Conservation (phyloP, 2,329 filamentous ascomycete genomes). For the Nemania sp. region DNA sequence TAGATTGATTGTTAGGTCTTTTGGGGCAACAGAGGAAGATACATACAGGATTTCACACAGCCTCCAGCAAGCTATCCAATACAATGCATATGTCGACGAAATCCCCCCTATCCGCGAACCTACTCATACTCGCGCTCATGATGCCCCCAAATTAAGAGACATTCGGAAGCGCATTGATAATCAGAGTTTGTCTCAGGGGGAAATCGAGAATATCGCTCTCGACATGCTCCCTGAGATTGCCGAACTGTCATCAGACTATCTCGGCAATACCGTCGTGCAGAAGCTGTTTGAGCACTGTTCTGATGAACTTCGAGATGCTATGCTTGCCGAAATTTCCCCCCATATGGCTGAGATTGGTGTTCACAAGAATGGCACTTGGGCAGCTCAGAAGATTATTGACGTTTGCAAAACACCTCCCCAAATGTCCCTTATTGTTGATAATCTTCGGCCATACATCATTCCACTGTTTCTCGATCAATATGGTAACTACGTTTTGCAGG, state of each 20-base stretch:
- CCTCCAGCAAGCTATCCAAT: constrained; percentile 82
- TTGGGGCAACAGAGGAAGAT: constrained; percentile 87
- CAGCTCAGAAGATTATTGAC: constrained; percentile 98
- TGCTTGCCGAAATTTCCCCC: constrained; percentile 88
- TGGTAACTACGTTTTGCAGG: constrained; percentile 97
- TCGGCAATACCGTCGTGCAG: constrained; percentile 99
- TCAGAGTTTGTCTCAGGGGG: constrained; percentile 82
- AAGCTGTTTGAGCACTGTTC: constrained; percentile 98
- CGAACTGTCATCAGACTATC: constrained; percentile 93
- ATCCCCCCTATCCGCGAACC: constrained; percentile 92
- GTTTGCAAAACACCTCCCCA: constrained; percentile 88
- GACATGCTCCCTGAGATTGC: constrained; percentile 98
- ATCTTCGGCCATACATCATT: constrained; percentile 86
- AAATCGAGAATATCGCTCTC: constrained; percentile 91
- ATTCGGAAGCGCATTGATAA: constrained; percentile 99
- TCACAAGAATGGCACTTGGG: constrained; percentile 99
- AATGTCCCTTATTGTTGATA: constrained; percentile 85
- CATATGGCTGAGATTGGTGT: constrained; percentile 96
- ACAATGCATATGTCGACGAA: constrained; percentile 78
- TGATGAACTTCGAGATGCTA: constrained; percentile 88
- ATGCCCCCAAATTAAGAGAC: constrained; percentile 93
- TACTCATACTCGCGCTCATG: constrained; percentile 87
- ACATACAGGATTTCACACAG: constrained; percentile 76
- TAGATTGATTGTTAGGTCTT: constrained; percentile 84
- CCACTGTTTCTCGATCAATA: constrained; percentile 97